Percentiles rank a stretch among this genome's conserved stretches.
Conservation (phyloP, 164 flowering plant genomes). For the Vitis riparia region DNA sequence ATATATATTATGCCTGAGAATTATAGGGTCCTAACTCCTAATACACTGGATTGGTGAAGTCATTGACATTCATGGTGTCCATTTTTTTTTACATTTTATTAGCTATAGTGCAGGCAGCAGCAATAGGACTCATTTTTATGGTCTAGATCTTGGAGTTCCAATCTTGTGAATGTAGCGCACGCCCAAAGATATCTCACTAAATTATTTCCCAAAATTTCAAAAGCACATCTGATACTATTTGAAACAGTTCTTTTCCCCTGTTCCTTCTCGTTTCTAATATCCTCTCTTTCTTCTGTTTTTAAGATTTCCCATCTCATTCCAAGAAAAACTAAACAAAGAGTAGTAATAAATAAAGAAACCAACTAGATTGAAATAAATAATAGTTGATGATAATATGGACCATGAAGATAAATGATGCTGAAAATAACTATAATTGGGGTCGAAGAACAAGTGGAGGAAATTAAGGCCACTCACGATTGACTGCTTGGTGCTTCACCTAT, state of each 20-base stretch:
- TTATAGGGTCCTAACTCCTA: too few species aligned
- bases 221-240: neutral
- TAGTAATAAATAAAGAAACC: neutral
- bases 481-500: conserved; percentile 99
- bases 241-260: neutral
- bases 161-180: too few species aligned
- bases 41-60: too few species aligned
- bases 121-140: too few species aligned
- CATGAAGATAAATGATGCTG: neutral
- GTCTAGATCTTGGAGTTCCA: too few species aligned
- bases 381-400: neutral
- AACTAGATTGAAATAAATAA: neutral
- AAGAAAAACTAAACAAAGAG: neutral
- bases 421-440: neutral
- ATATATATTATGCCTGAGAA: too few species aligned
- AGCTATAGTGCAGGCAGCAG: too few species aligned
- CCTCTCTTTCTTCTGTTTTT: neutral
- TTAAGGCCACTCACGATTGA: conserved; percentile 73
- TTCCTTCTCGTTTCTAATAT: neutral
- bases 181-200: too few species aligned
- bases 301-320: neutral
- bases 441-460: neutral
- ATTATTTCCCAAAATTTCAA: neutral
- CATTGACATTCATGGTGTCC: too few species aligned
- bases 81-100: too few species aligned